These are phyloP conservation scores for Eutrema japonicum DNA, from an alignment of 345 rosid genomes.

Conservation along the genomic window DNA sequence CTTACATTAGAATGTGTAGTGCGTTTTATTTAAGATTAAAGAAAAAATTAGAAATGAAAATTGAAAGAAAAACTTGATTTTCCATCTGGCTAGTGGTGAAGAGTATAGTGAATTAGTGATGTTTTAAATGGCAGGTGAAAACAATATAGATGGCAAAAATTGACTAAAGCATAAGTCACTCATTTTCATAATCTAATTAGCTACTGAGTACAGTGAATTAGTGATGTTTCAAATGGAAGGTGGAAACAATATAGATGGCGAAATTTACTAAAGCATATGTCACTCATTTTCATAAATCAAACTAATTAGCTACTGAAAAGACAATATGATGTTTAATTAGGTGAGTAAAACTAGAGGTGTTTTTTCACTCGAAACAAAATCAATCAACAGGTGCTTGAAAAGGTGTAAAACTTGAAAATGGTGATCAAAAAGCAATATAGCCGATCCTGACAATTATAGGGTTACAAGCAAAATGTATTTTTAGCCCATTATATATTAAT, in stretches of 20 bases:
- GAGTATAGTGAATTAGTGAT: conserved; percentile 11
- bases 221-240: no score
- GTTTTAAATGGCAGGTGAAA: conserved; percentile 24
- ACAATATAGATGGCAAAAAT: conserved; percentile 7
- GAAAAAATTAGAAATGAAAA: background rate
- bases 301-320: background rate
- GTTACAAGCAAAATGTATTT: no score
- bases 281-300: background rate
- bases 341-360: no score
- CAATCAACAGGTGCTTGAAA: no score
- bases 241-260: background rate
- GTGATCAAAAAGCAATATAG: background rate
- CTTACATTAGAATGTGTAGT: conserved; percentile 14
- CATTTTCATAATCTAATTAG: background rate
- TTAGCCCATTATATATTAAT: no score
- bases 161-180: conserved; percentile 5
- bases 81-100: conserved; percentile 1
- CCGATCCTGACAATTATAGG: no score
- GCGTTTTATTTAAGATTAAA: conserved; percentile 26
- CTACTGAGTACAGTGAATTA: background rate
- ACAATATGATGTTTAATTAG: background rate
- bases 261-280: background rate
- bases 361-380: no score
- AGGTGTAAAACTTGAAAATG: no score
- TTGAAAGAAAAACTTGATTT: background rate